phyloP scores from a whole-genome alignment of 805 yeast genomes.

The Metschnikowia drakensbergensis region DNA sequence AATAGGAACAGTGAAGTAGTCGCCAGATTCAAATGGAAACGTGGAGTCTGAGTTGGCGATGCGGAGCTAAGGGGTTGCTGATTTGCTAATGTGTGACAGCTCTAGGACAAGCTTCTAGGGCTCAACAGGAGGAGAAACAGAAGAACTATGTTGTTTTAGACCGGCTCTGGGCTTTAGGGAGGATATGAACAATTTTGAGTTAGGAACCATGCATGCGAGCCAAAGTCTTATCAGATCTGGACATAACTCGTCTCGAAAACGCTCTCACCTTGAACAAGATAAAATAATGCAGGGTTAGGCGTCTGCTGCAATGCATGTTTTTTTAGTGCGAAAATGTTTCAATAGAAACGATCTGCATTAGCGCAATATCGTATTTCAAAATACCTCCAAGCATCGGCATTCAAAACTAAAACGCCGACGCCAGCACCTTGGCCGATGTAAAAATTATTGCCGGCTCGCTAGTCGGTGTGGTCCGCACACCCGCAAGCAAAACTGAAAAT shows the following conservation, averaged over 20 bases:
- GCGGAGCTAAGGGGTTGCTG: no score
- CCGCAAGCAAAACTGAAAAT: neutral
- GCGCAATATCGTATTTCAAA: conserved; percentile 1
- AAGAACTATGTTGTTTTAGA: neutral
- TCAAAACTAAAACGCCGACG: neutral
- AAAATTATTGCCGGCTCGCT: no score
- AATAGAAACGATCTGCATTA: conserved; percentile 1
- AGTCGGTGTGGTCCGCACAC: no score
- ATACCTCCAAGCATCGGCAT: neutral
- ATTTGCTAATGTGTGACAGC: neutral
- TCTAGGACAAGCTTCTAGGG: neutral
- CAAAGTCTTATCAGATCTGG: conserved; percentile 6
- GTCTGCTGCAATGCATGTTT: conserved; percentile 3
- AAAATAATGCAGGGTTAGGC: conserved; percentile 3
- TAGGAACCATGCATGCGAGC: neutral
- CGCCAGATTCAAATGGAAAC: neutral
- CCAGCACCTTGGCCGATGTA: neutral
- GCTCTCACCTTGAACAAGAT: conserved; percentile 1
- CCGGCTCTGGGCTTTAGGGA: neutral
- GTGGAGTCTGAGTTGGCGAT: neutral
- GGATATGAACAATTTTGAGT: neutral
- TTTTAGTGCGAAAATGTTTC: conserved; percentile 2
- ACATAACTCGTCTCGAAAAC: conserved; percentile 4
- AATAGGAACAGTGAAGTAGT: neutral
- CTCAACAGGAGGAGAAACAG: neutral